Conservation (phyloP, 2,329 filamentous ascomycete species). For the Penicillium sp. region DNA sequence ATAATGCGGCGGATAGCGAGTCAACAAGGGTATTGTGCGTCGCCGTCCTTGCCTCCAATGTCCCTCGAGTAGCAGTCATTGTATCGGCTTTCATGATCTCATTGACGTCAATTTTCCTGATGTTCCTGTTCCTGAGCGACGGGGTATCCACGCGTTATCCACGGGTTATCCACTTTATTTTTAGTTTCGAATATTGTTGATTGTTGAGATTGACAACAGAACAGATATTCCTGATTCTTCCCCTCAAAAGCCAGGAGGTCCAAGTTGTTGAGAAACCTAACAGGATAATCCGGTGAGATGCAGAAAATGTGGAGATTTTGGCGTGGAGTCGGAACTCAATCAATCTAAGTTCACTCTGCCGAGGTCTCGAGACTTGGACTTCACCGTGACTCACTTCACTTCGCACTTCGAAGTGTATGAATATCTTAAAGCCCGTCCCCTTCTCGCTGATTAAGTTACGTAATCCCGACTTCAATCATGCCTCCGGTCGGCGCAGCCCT, state of each 20-base stretch:
- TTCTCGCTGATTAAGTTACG: too few species aligned
- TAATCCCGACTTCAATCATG: slow-evolving; percentile 33
- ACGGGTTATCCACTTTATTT: background rate
- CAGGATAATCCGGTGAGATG: background rate
- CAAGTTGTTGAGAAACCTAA: slow-evolving; percentile 7
- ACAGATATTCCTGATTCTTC: background rate
- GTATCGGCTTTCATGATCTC: background rate
- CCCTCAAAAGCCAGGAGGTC: background rate
- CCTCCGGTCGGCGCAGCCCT: slow-evolving; percentile 58
- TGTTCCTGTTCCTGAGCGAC: background rate
- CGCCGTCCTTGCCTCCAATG: background rate
- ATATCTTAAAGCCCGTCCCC: too few species aligned
- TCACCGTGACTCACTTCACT: slow-evolving; percentile 15
- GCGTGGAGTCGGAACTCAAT: slow-evolving; percentile 11
- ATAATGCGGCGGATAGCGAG: slow-evolving; percentile 32
- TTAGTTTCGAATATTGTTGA: background rate
- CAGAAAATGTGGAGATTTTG: background rate
- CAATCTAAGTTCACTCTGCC: background rate
- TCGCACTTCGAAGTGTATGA: too few species aligned
- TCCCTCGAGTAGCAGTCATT: background rate
- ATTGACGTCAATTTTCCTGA: background rate
- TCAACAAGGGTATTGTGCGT: slow-evolving; percentile 24
- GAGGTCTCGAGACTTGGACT: slow-evolving; percentile 1
- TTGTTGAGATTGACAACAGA: background rate
- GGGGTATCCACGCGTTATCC: background rate